Evolutionary conservation across 345 rosid genomes (phyloP).

Genomic region (Eucalyptus curtisii): DNA sequence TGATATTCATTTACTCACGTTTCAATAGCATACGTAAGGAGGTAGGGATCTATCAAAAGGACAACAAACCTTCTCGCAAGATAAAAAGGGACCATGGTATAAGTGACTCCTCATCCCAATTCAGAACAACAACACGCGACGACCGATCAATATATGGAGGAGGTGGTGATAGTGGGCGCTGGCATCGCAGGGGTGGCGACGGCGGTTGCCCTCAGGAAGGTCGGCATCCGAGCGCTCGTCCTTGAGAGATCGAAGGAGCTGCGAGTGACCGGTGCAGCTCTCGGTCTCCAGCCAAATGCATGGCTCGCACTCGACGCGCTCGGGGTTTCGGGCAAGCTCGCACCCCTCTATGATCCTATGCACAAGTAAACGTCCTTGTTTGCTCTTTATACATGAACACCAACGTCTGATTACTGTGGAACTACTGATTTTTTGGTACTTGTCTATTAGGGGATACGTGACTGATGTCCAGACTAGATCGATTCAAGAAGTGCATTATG

Average conservation of each 20-base stretch:
- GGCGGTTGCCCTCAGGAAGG: conserved; percentile 17
- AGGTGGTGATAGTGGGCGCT: neutral
- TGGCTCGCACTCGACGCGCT: conserved; percentile 33
- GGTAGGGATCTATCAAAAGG: neutral
- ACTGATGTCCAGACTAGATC: conserved; percentile 8
- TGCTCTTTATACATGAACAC: neutral
- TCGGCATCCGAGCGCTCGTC: conserved; percentile 11
- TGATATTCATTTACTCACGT: neutral
- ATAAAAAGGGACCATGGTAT: neutral
- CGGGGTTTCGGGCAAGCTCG: conserved; percentile 23
- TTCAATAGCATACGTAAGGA: neutral
- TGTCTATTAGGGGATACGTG: neutral
- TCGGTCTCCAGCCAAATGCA: conserved; percentile 15
- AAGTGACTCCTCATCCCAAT: neutral
- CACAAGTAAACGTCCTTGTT: neutral
- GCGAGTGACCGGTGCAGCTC: conserved; percentile 12
- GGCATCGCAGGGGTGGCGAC: conserved; percentile 32
- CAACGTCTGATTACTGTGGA: neutral
- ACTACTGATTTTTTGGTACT: neutral
- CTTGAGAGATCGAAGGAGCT: conserved; percentile 13
- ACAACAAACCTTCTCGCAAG: neutral
- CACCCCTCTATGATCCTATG: neutral
- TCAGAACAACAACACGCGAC: neutral
- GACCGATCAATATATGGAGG: neutral
- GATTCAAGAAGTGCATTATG: neutral